Base-by-base conservation (phyloP, 768 basidiomycete species). In the Lyophyllum atratum region DNA sequence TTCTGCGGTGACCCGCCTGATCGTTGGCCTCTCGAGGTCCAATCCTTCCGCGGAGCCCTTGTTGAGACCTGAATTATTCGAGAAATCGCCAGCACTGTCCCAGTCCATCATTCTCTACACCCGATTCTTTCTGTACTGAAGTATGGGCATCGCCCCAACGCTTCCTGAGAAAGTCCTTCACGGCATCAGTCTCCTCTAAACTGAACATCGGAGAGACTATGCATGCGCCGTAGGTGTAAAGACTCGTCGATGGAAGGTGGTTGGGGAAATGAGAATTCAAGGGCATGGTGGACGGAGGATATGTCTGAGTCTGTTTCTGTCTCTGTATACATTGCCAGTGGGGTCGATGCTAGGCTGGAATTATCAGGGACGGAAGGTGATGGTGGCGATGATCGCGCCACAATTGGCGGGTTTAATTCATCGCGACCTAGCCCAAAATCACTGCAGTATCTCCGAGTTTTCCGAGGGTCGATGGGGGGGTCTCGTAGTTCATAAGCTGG, bases 141-240 rank as follows among this genome's bases (percentile, higher is more conserved):
- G 34, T 22, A 37, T 46, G 45, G 9, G 46, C 28, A 31, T 40
- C 57, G 22, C 59, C 67, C 61, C 65, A 67, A 28, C 68, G 67
- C 54, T 61, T 65, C 19, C 54, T 56, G 14, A 65, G 57, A 40
- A 66, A 58, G 26, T 66, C 49, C 44, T 62, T 66, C 45, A 68
- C 66, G 22, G 64, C 62, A 28, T 66, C 55, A 1, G 67, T 66
- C 25, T 70, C 70, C 34, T 67, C 68, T 24, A 59, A 22, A 1
- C 67, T 68, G 58, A 77, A 75, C 68, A 76, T 69, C 29, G 78
- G 80, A 14, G 76, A 75, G 59, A n/a, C 77, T 80, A 43, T 73
- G 74, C 73, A 80, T 77, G 39, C 75, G 72, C 14, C 78, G 72
- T 26, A 79, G 66, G 29, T 47, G 49, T 14, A 59, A 37, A 17